These are phyloP conservation scores for Amphichorda felina DNA, from an alignment of 2,329 filamentous ascomycete species.

Conservation along the genomic window DNA sequence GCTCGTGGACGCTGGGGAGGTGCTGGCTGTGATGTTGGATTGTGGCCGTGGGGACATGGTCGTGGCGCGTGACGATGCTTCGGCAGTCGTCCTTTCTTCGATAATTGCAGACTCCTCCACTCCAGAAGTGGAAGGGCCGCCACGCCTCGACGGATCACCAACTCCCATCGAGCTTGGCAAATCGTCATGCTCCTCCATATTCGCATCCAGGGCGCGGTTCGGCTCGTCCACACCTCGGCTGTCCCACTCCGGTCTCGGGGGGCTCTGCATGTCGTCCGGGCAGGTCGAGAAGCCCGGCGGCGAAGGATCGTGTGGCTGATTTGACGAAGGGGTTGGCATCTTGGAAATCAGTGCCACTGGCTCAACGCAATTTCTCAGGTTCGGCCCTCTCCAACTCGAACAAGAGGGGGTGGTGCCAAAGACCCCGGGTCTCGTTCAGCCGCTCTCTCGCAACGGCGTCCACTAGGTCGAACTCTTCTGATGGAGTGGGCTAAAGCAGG, in stretches of 20 bases:
- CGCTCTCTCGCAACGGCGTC: too few species aligned
- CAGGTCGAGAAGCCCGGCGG: conserved; percentile 29
- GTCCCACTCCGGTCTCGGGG: conserved; percentile 1
- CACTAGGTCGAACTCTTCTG: too few species aligned
- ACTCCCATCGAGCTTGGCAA: conserved; percentile 1
- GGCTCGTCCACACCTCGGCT: background rate
- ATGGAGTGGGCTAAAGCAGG: too few species aligned
- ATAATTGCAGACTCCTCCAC: conserved; percentile 11
- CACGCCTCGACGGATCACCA: conserved; percentile 9
- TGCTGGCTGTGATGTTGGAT: conserved; percentile 17
- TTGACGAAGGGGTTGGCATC: conserved; percentile 35
- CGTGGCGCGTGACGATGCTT: conserved; percentile 23
- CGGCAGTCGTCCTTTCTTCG: conserved; percentile 13
- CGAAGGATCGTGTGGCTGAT: conserved; percentile 23
- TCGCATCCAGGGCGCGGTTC: background rate
- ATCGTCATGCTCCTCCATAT: background rate
- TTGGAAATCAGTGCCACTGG: conserved; percentile 5
- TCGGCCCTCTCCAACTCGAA: too few species aligned
- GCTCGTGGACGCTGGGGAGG: conserved; percentile 18
- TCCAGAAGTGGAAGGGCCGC: conserved; percentile 5
- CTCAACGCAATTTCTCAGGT: too few species aligned
- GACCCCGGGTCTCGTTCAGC: too few species aligned
- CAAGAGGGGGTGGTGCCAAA: too few species aligned
- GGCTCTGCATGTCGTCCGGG: conserved; percentile 24
- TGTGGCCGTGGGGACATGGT: conserved; percentile 31